Conservation (phyloP, 2,329 filamentous ascomycete genomes). For the Claviceps sp. region DNA sequence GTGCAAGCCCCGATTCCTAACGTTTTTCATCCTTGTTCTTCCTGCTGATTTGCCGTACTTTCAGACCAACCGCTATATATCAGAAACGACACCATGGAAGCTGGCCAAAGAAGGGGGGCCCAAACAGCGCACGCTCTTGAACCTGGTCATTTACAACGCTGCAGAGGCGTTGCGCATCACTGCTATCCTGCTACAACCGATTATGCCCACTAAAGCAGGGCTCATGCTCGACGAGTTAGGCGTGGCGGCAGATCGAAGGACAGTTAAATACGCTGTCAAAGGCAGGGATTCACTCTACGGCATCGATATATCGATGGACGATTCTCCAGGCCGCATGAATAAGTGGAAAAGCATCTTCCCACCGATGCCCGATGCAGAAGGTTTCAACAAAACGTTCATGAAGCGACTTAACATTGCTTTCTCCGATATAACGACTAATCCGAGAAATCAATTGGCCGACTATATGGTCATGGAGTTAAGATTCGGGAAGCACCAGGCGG, state of each 20-base stretch:
- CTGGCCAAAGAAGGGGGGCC: constrained; percentile 26
- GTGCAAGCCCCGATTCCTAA: neutral
- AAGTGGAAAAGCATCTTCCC: constrained; percentile 38
- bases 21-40: neutral
- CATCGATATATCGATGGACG: constrained; percentile 12
- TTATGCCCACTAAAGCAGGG: constrained; percentile 69
- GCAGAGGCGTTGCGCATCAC: constrained; percentile 67
- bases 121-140: constrained; percentile 27
- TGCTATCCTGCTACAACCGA: constrained; percentile 78
- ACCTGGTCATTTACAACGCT: constrained; percentile 53
- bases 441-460: constrained; percentile 15
- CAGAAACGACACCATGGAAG: constrained; percentile 55
- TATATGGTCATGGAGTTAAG: constrained; percentile 18
- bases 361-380: constrained; percentile 19
- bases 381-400: constrained; percentile 12
- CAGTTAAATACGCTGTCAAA: constrained; percentile 46
- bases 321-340: constrained; percentile 18
- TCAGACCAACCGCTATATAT: constrained; percentile 35
- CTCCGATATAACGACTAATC: constrained; percentile 12
- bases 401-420: constrained; percentile 8
- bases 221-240: constrained; percentile 66
- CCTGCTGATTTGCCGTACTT: too few species aligned
- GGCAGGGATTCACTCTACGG: constrained; percentile 63
- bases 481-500: constrained; percentile 13
- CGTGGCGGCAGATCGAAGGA: constrained; percentile 49